Percentiles rank a stretch among this genome's conserved stretches.
phyloP scores from a whole-genome alignment of 371 early-diverging fungal species.

The Syncephalastrum sp. region DNA sequence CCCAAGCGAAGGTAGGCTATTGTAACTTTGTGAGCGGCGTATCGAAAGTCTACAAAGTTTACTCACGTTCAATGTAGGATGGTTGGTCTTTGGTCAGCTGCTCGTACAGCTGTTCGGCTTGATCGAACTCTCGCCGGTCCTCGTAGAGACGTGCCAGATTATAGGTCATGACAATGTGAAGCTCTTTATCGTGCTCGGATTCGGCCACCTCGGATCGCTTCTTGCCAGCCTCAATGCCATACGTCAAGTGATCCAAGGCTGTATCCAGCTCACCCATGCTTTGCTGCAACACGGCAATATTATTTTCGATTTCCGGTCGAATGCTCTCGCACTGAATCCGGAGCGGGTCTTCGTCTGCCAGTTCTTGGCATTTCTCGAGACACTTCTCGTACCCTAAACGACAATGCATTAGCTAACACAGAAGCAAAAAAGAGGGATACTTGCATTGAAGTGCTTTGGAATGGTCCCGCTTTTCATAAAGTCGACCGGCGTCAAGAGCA shows the following conservation, averaged over 20 bases:
- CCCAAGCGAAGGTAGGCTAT: constrained; percentile 78
- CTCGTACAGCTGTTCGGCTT: constrained; percentile 69
- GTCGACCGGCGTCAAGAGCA: constrained; percentile 61
- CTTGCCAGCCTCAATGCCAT: too few relatives aligned
- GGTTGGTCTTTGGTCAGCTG: constrained; percentile 67
- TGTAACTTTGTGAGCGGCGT: constrained; percentile 6
- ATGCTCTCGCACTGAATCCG: constrained; percentile 30
- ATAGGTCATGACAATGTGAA: constrained; percentile 63
- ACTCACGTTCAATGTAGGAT: constrained; percentile 65
- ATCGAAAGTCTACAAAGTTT: neutral
- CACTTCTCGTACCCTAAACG: constrained; percentile 38
- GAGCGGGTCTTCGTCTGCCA: constrained; percentile 20
- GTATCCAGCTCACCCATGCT: constrained; percentile 21
- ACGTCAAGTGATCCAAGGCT: constrained; percentile 27
- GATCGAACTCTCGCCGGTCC: constrained; percentile 49
- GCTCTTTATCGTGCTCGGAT: constrained; percentile 22
- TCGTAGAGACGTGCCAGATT: constrained; percentile 86
- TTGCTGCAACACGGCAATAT: constrained; percentile 77
- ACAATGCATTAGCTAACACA: too few relatives aligned
- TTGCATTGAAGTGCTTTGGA: constrained; percentile 52
- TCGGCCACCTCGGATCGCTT: neutral
- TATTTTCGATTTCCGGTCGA: constrained; percentile 76
- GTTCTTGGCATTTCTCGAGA: constrained; percentile 16
- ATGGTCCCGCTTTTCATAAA: constrained; percentile 59
- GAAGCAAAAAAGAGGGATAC: constrained; percentile 14